Base-by-base conservation (phyloP, 176 grass and related monocot species). In the Rhynchospora breviuscula region DNA sequence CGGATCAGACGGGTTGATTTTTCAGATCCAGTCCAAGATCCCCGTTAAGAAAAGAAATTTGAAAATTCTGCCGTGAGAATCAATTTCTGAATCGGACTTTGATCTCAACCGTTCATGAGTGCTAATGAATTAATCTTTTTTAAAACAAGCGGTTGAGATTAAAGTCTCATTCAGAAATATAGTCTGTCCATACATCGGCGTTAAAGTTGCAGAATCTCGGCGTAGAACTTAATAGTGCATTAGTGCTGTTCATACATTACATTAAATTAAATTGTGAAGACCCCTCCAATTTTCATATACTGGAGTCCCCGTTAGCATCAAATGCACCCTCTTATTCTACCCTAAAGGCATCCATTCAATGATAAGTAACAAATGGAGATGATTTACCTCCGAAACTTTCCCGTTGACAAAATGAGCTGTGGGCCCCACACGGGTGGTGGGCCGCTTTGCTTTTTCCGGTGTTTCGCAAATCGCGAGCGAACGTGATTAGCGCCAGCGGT, bases 401-500 rank as follows among this genome's bases (percentile, higher is more conserved):
- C 5, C 29, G 64, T 67, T 40, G 64, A 67, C 64, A 17, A 40
- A 17, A 14, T 40, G 64, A 26, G 1, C 17, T 29, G n/a, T 3
- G 47, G 22, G 72, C 12, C 47, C 72, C 72, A 77, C 72, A 26
- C 4, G 4, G n/a, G n/a, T 53, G 3, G 5, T 53, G 3, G 5
- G 11, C 19, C 52, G n/a, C 72, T 26, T 77, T 40, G 4, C 35
- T 40, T 35, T 35, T 76, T 76, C 45, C 71, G 29, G 29, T 35
- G 29, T 67, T 35, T 67, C 64, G 6, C 64, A 40, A 67, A 40
- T 67, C 29, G 29, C 64, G 64, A 67, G 5, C 13, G 5, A 14
- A 7, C 72, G 72, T 77, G 72, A 77, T 77, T 77, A 77, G 17
- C 72, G 72, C 44, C 23, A 77, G 12, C 23, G 35, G 35, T 40